phyloP scores from a whole-genome alignment of 352 stramenopile genomes.

The Phytopythium aichiense region DNA sequence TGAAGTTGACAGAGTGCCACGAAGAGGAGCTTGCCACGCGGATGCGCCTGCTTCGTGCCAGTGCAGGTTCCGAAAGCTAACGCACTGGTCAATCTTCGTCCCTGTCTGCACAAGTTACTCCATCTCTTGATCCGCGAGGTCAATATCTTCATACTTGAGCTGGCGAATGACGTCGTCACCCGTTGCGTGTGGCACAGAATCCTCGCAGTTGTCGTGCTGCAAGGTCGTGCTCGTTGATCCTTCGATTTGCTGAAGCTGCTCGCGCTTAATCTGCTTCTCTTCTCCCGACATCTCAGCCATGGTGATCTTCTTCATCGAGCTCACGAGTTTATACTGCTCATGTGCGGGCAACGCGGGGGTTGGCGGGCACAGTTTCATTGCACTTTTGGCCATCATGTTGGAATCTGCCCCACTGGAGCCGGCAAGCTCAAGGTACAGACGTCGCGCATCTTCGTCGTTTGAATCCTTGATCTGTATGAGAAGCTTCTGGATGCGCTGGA shows the following conservation, averaged over 20 bases:
- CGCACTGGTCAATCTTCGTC: neutral
- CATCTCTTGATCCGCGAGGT: conserved; percentile 12
- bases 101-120: conserved; percentile 5
- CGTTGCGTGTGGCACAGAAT: too few relatives aligned
- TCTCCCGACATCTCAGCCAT: conserved; percentile 35
- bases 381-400: conserved; percentile 5
- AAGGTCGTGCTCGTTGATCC: too few relatives aligned
- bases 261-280: conserved; percentile 4
- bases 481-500: conserved; percentile 29
- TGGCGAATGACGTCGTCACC: conserved; percentile 8
- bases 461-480: conserved; percentile 24
- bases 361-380: conserved; percentile 32
- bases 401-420: conserved; percentile 3
- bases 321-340: conserved; percentile 38
- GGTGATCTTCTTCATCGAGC: conserved; percentile 45
- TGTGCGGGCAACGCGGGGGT: conserved; percentile 33
- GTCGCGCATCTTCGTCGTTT: conserved; percentile 30
- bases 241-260: conserved; percentile 3
- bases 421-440: conserved; percentile 33
- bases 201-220: neutral
- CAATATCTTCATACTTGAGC: conserved; percentile 17
- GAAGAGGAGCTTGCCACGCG: conserved; percentile 45
- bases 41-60: conserved; percentile 17
- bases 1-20: conserved; percentile 68
- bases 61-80: neutral